Evolutionary conservation across 75 land plant species (phyloP).

Genomic region (Pinus tabuliformis): DNA sequence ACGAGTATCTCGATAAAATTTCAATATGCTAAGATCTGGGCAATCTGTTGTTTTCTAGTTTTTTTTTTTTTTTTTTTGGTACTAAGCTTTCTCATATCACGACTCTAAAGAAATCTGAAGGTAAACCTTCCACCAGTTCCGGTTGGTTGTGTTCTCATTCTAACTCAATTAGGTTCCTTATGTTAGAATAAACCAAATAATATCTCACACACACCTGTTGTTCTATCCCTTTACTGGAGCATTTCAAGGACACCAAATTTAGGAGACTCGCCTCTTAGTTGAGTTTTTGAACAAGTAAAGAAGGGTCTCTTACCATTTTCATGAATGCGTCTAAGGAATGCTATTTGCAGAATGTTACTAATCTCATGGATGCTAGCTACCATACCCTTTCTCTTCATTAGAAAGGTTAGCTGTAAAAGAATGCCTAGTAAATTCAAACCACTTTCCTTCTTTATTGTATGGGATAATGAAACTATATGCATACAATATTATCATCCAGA

Average conservation of each 20-base stretch:
- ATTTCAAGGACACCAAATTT: slow-evolving; percentile 50
- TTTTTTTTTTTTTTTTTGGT: too few relatives aligned
- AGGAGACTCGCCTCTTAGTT: slow-evolving; percentile 37
- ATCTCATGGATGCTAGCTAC: slow-evolving; percentile 56
- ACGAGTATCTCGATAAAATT: too few relatives aligned
- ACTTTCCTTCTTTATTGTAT: too few relatives aligned
- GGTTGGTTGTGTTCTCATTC: too few relatives aligned
- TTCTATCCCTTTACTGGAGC: slow-evolving; percentile 66
- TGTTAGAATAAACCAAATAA: slow-evolving; percentile 36
- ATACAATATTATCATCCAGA: too few relatives aligned
- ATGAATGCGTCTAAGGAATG: slow-evolving; percentile 43
- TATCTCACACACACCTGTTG: slow-evolving; percentile 47
- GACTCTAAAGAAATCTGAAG: too few relatives aligned
- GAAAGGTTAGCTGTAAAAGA: slow-evolving; percentile 35
- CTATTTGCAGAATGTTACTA: slow-evolving; percentile 51
- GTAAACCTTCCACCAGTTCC: too few relatives aligned
- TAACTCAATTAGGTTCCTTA: too few relatives aligned
- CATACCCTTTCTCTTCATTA: slow-evolving; percentile 56
- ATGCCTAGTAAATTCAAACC: not conserved
- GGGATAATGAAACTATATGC: too few relatives aligned
- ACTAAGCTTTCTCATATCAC: too few relatives aligned
- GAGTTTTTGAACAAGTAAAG: slow-evolving; percentile 55
- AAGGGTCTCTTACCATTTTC: slow-evolving; percentile 58
- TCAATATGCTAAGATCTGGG: too few relatives aligned
- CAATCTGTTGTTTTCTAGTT: too few relatives aligned